Evolutionary conservation across 768 basidiomycete species (phyloP).

Genomic region (Mycena haematopus): DNA sequence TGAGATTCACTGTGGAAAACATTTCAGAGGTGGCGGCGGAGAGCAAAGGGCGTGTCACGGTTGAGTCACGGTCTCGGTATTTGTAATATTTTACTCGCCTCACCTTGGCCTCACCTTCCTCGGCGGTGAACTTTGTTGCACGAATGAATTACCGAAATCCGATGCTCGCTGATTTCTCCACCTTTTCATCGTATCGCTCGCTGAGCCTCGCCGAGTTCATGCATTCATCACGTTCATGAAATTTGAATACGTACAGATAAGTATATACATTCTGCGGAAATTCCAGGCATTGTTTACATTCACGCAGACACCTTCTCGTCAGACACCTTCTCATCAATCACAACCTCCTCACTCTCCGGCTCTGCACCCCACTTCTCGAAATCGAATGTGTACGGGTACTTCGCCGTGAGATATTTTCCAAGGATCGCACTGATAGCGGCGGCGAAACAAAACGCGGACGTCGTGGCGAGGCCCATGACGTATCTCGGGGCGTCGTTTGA

Average conservation of each 20-base stretch:
- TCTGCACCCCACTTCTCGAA: constrained; percentile 24
- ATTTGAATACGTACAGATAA: no score
- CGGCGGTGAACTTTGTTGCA: no score
- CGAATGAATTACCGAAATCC: no score
- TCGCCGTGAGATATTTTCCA: constrained; percentile 24
- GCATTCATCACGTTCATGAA: no score
- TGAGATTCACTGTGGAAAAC: constrained; percentile 4
- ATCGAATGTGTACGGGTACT: constrained; percentile 23
- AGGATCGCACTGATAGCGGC: constrained; percentile 20
- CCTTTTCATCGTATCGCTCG: no score
- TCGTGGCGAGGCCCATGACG: constrained; percentile 24
- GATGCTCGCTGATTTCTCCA: no score
- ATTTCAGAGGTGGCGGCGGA: neutral
- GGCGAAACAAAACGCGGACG: constrained; percentile 25
- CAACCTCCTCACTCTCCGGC: constrained; percentile 20
- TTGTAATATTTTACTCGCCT: no score
- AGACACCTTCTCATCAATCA: constrained; percentile 20
- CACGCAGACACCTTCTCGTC: no score
- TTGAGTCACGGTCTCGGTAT: no score
- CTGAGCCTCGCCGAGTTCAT: no score
- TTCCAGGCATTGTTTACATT: constrained; percentile 18
- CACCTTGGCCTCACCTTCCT: no score
- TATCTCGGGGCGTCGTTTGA: constrained; percentile 24
- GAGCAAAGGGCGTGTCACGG: neutral
- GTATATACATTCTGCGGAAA: constrained; percentile 21